These are phyloP conservation scores for Capsicum pubescens DNA, from an alignment of 257 asterid species.

Conservation along the genomic window DNA sequence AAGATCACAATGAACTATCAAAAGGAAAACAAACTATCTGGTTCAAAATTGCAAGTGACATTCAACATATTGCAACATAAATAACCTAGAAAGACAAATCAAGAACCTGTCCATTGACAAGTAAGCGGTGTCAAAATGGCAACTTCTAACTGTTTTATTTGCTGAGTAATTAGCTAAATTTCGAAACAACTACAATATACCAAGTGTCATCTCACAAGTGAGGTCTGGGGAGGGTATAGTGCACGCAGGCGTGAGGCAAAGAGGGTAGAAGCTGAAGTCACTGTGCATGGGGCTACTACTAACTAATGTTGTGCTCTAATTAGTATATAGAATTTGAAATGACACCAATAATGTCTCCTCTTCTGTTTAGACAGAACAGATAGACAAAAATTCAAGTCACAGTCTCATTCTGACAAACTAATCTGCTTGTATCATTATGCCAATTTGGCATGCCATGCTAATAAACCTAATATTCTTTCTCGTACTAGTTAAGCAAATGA, in stretches of 20 bases:
- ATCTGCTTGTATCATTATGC: too few species aligned
- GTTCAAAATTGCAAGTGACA: background rate
- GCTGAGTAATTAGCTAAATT: background rate
- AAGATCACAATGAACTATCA: background rate
- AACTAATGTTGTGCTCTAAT: too few species aligned
- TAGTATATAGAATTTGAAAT: too few species aligned
- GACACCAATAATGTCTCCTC: too few species aligned
- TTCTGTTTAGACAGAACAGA: too few species aligned
- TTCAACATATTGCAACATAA: slow-evolving; percentile 12
- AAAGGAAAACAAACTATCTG: background rate
- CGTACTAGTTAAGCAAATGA: too few species aligned
- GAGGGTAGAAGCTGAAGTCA: too few species aligned
- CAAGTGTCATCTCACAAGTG: background rate
- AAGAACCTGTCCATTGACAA: slow-evolving; percentile 1
- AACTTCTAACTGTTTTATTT: slow-evolving; percentile 12
- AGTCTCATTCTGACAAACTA: too few species aligned
- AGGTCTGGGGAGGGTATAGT: background rate
- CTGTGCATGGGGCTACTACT: too few species aligned
- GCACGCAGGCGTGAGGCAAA: background rate
- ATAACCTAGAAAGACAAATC: slow-evolving; percentile 10
- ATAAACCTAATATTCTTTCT: too few species aligned
- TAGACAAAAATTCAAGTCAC: too few species aligned
- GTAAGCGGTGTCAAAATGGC: background rate
- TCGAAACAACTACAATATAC: background rate
- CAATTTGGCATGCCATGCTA: too few species aligned